Evolutionary conservation across 306 rosid species (phyloP), one percentile per base, ranked within the genome.

Genomic region (Fagus sylvatica): DNA sequence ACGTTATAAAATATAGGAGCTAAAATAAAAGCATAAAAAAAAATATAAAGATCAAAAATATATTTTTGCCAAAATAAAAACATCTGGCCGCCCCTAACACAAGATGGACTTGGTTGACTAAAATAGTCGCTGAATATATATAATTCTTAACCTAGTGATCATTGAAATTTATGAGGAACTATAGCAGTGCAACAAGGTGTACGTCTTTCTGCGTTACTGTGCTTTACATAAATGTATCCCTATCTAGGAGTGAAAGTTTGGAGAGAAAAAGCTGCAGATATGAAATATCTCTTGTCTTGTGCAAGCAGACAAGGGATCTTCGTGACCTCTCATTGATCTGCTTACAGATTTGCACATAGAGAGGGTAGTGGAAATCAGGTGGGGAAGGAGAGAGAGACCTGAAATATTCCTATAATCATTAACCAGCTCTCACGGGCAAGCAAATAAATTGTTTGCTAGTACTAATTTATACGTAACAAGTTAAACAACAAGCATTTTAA

Each of bases 221-320:
- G 77, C 36, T 19, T 73, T 65, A 42, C 39, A 67, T 22, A 30
- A 7, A 60, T 60, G 28, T 22, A 60, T 60, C 40, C 67, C 39
- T 10, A 41, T 66, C 53, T 53, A 57, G 73, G 78, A 79, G 22
- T 33, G 79, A 66, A 70, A 66, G 69, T 60, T 42, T 65, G 74
- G 83, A 51, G 74, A 66, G 17, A 46, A 6, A 33, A 61, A 72
- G 59, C 67, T 56, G 69, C 75, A 43, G 39, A 62, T 62, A 53
- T 64, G 83, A 73, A 57, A 40, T 66, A 43, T 55, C 71, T 67
- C 37, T 80, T 59, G 83, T 46, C 76, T 43, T 80, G 65, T 80
- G 79, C 22, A 61, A 57, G 79, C 71, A 48, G 84, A 74, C 79
- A 80, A 74, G 72, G 84, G 76, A 80, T 74, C 76, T 76, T 67